Percentiles rank a stretch among this genome's conserved stretches.
Conservation (phyloP, 306 rosid species). For the Argentina anserina region DNA sequence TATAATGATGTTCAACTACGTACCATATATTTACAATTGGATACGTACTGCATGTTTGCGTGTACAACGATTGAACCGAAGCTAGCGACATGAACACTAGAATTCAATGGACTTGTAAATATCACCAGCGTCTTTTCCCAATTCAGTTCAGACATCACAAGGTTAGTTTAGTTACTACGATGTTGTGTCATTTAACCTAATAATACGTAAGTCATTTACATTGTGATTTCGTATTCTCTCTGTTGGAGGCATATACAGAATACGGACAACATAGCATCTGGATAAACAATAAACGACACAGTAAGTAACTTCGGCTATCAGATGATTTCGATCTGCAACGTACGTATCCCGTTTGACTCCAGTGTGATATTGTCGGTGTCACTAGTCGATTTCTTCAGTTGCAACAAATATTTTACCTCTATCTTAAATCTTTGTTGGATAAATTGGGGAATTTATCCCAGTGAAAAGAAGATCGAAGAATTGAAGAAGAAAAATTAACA, state of each 20-base stretch:
- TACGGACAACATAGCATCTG: neutral
- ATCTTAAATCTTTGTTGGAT: too few species aligned
- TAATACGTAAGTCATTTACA: neutral
- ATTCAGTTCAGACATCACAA: neutral
- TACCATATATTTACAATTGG: neutral
- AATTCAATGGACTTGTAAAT: neutral
- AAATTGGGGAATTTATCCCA: too few species aligned
- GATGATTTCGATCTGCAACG: neutral
- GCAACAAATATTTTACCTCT: too few species aligned
- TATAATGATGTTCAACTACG: neutral
- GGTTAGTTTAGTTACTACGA: neutral
- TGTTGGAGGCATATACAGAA: neutral
- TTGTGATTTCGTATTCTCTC: neutral
- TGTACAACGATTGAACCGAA: neutral
- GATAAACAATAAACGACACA: neutral
- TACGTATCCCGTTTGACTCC: neutral
- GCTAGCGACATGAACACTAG: neutral
- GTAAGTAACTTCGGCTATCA: neutral
- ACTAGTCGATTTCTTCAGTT: neutral
- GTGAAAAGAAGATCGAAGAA: too few species aligned
- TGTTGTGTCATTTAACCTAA: neutral
- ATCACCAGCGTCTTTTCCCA: neutral
- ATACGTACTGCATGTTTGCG: neutral
- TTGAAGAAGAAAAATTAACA: too few species aligned
- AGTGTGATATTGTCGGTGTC: neutral